phyloP scores from a whole-genome alignment of 176 grass and related monocot genomes.

The Musa schizocarpa region DNA sequence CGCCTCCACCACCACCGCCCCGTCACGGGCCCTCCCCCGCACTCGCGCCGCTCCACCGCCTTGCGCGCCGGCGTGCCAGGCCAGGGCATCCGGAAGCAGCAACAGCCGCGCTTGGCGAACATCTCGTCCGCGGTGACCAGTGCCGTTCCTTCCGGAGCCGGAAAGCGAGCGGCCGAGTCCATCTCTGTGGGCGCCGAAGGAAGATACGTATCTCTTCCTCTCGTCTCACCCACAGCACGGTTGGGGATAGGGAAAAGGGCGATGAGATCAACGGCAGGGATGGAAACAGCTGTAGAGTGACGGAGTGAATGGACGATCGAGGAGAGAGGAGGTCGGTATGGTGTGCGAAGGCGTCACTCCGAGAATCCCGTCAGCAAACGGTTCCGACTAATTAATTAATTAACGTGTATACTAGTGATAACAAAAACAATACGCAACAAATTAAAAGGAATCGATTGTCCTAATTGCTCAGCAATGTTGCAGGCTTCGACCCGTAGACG shows the following conservation, averaged over 20 bases:
- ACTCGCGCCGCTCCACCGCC: background rate
- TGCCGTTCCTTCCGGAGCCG: background rate
- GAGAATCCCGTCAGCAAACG: too few relatives aligned
- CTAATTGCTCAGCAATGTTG: too few relatives aligned
- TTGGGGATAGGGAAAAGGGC: background rate
- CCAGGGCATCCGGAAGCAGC: conserved; percentile 6
- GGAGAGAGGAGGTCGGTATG: background rate
- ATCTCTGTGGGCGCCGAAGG: background rate
- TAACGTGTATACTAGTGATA: too few relatives aligned
- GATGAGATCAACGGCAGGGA: background rate
- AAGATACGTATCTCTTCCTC: too few relatives aligned
- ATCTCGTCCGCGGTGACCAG: background rate
- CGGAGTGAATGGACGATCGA: background rate
- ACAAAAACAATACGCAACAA: too few relatives aligned
- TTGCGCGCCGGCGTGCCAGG: background rate
- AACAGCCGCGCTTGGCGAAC: conserved; percentile 10
- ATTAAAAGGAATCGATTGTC: too few relatives aligned
- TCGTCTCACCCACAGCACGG: background rate
- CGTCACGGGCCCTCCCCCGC: background rate
- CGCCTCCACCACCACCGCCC: conserved; percentile 3
- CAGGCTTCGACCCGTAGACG: too few relatives aligned
- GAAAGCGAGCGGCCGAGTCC: background rate
- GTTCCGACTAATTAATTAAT: too few relatives aligned
- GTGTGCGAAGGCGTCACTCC: too few relatives aligned
- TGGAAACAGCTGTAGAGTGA: background rate